Evolutionary conservation across 2,329 filamentous ascomycete species (phyloP).

Genomic region (Amphichorda felina): DNA sequence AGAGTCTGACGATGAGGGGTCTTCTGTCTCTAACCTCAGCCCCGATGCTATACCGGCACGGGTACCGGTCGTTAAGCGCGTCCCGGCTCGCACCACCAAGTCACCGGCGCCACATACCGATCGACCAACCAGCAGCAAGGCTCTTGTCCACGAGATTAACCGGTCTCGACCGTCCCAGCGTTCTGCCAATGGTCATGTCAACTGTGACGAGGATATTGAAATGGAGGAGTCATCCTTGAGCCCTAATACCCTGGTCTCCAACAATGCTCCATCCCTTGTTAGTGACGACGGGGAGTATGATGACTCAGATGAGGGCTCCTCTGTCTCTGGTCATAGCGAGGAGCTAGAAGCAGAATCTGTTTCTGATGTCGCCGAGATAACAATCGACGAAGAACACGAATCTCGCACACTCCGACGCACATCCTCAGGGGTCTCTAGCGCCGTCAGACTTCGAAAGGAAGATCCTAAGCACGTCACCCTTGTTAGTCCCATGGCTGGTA

Average conservation of each 20-base stretch:
- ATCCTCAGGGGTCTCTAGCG: slow-evolving; percentile 27
- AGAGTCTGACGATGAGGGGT: slow-evolving; percentile 33
- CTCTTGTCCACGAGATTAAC: slow-evolving; percentile 12
- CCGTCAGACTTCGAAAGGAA: slow-evolving; percentile 40
- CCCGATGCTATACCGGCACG: slow-evolving; percentile 11
- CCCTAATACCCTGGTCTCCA: slow-evolving; percentile 57
- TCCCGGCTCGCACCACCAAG: slow-evolving; percentile 46
- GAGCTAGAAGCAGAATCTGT: slow-evolving; percentile 39
- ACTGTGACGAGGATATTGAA: slow-evolving; percentile 35
- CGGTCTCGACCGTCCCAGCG: not conserved
- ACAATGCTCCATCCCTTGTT: slow-evolving; percentile 68
- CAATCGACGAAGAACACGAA: slow-evolving; percentile 44
- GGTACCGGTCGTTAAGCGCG: slow-evolving; percentile 36
- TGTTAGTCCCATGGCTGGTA: slow-evolving; percentile 36
- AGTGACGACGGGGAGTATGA: slow-evolving; percentile 74
- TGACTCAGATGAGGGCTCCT: slow-evolving; percentile 54
- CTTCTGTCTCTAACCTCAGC: slow-evolving; percentile 2
- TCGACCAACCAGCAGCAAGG: slow-evolving; percentile 48
- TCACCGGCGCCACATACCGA: slow-evolving; percentile 30
- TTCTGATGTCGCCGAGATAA: slow-evolving; percentile 50
- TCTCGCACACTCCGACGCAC: slow-evolving; percentile 30
- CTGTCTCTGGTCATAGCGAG: slow-evolving; percentile 44
- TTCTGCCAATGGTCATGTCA: not conserved
- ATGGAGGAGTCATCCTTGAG: slow-evolving; percentile 51
- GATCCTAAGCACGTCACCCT: slow-evolving; percentile 44